Evolutionary conservation across 2,329 filamentous ascomycete species (phyloP).

Genomic region (Calonectria leucothoes): DNA sequence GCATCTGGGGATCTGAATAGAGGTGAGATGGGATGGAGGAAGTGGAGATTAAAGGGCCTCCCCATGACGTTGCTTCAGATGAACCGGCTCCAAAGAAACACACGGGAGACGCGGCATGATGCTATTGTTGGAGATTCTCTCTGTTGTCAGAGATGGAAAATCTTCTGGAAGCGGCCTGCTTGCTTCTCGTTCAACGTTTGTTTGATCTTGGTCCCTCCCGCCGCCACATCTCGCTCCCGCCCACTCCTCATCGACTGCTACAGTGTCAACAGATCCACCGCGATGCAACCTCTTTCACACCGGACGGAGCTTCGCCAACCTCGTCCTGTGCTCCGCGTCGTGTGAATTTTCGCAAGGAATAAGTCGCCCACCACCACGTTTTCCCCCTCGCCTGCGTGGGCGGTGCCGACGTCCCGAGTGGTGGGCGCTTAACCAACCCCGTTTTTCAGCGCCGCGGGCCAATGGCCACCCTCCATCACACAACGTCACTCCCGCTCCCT

Average conservation of each 20-base stretch:
- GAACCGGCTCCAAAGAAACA: not conserved
- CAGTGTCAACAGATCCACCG: constrained; percentile 1
- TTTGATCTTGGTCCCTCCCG: not conserved
- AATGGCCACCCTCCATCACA: constrained; percentile 11
- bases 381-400: not conserved
- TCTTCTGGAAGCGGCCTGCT: not conserved
- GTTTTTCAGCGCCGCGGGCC: not conserved
- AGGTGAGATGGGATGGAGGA: constrained; percentile 6
- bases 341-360: not conserved
- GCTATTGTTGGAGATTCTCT: not conserved
- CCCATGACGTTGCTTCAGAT: not conserved
- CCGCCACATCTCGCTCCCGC: not conserved
- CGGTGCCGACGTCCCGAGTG: not conserved
- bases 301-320: not conserved
- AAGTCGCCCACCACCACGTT: constrained; percentile 20
- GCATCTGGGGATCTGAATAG: constrained; percentile 18
- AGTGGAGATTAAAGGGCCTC: not conserved
- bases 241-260: not conserved
- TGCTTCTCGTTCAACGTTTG: not conserved
- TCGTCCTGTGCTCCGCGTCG: constrained; percentile 1
- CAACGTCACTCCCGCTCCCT: constrained; percentile 1
- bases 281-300: constrained; percentile 9
- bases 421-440: constrained; percentile 16
- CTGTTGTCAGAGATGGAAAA: not conserved
- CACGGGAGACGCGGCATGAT: no score